Evolutionary conservation across 352 stramenopile species (phyloP).

Genomic region (Phytopythium chamaehyphon): DNA sequence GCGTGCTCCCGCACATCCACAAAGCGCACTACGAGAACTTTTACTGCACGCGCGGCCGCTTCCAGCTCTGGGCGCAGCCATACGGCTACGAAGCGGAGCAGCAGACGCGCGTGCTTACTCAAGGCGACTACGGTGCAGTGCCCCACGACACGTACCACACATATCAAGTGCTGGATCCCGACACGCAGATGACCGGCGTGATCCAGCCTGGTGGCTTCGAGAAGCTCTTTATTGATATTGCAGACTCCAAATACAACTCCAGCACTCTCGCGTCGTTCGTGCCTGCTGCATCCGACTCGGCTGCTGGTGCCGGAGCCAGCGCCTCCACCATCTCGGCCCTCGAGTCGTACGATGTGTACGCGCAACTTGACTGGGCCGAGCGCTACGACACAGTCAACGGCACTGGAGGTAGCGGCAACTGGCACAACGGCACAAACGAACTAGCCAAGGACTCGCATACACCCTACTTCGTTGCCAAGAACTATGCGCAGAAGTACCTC

Average conservation of each 20-base stretch:
- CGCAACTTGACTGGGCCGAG: conserved; percentile 33
- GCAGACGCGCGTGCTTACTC: conserved; percentile 42
- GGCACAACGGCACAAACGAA: conserved; percentile 45
- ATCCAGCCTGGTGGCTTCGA: conserved; percentile 53
- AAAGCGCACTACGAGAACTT: conserved; percentile 61
- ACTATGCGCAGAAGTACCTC: conserved; percentile 54
- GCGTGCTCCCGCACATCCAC: conserved; percentile 51
- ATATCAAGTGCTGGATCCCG: conserved; percentile 49
- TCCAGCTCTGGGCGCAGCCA: conserved; percentile 45
- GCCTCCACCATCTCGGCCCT: conserved; percentile 34
- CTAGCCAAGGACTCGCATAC: conserved; percentile 36
- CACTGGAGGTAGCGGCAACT: conserved; percentile 36
- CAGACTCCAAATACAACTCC: conserved; percentile 34
- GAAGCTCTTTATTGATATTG: conserved; percentile 47
- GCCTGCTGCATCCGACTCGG: conserved; percentile 24
- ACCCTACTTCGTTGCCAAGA: conserved; percentile 53
- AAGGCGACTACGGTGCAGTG: conserved; percentile 51
- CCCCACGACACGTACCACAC: conserved; percentile 56
- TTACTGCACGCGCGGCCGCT: conserved; percentile 45
- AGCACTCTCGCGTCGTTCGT: conserved; percentile 40
- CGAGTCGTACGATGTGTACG: conserved; percentile 44
- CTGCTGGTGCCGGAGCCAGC: conserved; percentile 24
- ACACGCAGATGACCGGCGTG: conserved; percentile 53
- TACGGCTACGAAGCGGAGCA: conserved; percentile 22
- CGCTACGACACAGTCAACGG: conserved; percentile 38